Base-by-base conservation (phyloP, 352 stramenopile genomes). In the Thraustochytrium striatum region DNA sequence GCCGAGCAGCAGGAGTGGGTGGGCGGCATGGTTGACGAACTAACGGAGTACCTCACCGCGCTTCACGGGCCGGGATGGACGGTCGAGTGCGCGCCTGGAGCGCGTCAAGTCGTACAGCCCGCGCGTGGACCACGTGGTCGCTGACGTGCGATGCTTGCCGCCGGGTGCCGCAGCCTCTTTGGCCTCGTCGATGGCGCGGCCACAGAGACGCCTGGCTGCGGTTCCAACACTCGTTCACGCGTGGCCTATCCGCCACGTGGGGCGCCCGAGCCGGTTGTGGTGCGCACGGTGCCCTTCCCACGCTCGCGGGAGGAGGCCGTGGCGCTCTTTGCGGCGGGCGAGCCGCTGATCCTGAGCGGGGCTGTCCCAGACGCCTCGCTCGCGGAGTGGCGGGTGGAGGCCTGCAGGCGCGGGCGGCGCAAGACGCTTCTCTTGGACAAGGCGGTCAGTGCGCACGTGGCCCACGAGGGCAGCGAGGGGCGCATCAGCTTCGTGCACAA, bases 21-120 rank as follows among this genome's bases (percentile, higher is more conserved):
- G 1, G 58, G 91, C 19, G 36, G 70, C 36, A 86, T 87, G 39
- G 88, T 94, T 57, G 35, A 65, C 1, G 39, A 80, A 41, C 80
- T 95, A 1, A 57, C 81, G 32, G 65, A 84, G n/a, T 81, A 79
- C 32, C 87, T 86, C 3, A 90, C 89, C 53, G 57, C 16, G 32
- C n/a, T 80, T n/a, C 25, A 75, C 19, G 72, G 16, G 21, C 43
- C 16, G 7, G 55, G 73, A 43, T 95, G 89, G 90, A 82, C 47
- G 13, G 89, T 96, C 61, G 87, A 89, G 61, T 94, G 89, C 70
- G 81, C 87, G 38, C 90, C 85, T 96, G 2, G 91, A 96, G 84
- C 85, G 85, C 41, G 92, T 97, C 79, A 97, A 97, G 83, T 93
- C 87, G 59, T 97, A 96, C 81, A 91, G 92, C 19, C 92, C 92